phyloP scores from a whole-genome alignment of 2,329 filamentous ascomycete species.

The Phoma sp. region DNA sequence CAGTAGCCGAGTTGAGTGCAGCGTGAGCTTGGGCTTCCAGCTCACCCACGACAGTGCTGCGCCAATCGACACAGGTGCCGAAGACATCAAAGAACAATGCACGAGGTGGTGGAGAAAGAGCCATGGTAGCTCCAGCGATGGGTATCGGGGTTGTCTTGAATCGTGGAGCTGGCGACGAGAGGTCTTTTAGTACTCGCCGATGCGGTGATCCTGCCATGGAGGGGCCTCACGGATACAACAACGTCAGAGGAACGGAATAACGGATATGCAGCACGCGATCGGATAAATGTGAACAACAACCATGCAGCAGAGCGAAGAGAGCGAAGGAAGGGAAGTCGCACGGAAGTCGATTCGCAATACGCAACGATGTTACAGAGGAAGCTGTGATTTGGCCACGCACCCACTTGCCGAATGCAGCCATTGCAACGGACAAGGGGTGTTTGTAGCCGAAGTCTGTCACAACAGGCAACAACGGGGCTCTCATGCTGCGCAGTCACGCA shows the following conservation, averaged over 20 bases:
- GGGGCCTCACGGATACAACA: conserved; percentile 15
- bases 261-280: conserved; percentile 16
- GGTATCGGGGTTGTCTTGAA: conserved; percentile 8
- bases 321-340: not conserved
- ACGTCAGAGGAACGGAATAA: conserved; percentile 17
- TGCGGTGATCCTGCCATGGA: conserved; percentile 19
- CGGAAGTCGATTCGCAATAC: not conserved
- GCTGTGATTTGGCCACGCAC: conserved; percentile 4
- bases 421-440: conserved; percentile 7
- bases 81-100: conserved; percentile 78
- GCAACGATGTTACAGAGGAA: not conserved
- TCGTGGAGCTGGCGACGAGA: conserved; percentile 17
- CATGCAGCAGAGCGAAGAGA: not conserved
- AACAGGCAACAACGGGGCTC: not conserved
- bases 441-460: not conserved
- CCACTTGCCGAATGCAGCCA: conserved; percentile 16
- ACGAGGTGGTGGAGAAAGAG: conserved; percentile 49
- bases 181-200: conserved; percentile 21
- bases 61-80: conserved; percentile 82
- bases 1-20: conserved; percentile 55
- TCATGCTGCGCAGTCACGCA: too few species aligned
- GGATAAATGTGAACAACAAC: conserved; percentile 11
- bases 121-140: conserved; percentile 29
- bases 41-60: conserved; percentile 66
- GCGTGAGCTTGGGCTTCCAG: conserved; percentile 59